phyloP scores from a whole-genome alignment of 805 yeast species.

The Jamesozyma hellenica region DNA sequence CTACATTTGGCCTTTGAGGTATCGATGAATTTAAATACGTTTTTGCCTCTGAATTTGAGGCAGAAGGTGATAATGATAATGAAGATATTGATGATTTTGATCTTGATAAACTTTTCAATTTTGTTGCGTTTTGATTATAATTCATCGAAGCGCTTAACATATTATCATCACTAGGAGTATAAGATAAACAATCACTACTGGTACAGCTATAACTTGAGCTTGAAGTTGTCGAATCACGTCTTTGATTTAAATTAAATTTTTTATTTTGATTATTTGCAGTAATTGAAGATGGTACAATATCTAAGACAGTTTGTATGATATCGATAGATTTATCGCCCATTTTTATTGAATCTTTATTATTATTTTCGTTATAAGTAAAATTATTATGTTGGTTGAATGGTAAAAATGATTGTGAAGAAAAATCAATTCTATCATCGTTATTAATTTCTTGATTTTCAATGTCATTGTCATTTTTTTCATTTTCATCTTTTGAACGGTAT shows the following conservation, averaged over 20 bases:
- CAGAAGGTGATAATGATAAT: too few relatives aligned
- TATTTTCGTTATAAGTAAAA: too few relatives aligned
- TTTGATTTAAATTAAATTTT: not conserved
- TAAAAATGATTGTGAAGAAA: not conserved
- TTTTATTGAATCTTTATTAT: not conserved
- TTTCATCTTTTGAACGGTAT: not conserved
- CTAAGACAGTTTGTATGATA: constrained; percentile 1
- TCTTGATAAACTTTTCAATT: not conserved
- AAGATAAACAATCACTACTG: not conserved
- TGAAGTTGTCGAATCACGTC: not conserved
- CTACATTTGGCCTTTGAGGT: not conserved
- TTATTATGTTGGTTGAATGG: not conserved
- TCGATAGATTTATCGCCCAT: not conserved
- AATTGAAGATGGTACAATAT: not conserved
- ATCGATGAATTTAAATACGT: not conserved
- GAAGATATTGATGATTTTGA: not conserved
- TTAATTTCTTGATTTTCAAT: not conserved
- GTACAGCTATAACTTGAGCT: not conserved
- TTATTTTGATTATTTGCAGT: not conserved
- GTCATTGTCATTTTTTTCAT: not conserved
- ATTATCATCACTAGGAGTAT: not conserved
- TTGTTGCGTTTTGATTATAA: not conserved
- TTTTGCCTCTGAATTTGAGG: not conserved
- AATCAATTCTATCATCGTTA: not conserved
- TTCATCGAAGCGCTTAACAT: too few relatives aligned